Base-by-base conservation (phyloP, 768 basidiomycete genomes). In the Mycena crocata region DNA sequence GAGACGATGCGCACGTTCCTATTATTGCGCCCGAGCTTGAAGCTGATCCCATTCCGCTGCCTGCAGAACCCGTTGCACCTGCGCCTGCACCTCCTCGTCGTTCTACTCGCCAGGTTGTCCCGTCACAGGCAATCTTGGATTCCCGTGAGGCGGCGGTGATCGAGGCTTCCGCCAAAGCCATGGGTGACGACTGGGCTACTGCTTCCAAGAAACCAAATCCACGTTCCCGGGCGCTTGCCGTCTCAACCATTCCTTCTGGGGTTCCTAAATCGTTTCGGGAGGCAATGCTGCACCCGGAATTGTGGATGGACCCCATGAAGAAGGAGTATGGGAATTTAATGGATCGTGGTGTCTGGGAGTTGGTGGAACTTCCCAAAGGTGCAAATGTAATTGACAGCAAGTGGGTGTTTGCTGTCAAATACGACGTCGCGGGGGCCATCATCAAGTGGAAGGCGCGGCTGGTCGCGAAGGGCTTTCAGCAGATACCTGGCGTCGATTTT, bases 361-460 rank as follows among this genome's bases (percentile, higher is more conserved):
- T 77, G 0, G 65, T 71, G 0, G 63, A 74, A 1, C 12, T 30
- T 2, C 76, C 75, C 0, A 13, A 58, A 8, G 57, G 65, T 9
- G n/a, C 9, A n/a, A n/a, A n/a, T n/a, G n/a, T n/a, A n/a, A n/a
- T n/a, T n/a, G n/a, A n/a, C n/a, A n/a, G n/a, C n/a, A 75, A 72
- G 58, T 77, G 76, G 77, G 77, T 78, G 3, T 76, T 67, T 58
- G 70, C 68, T 19, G 67, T 76, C 52, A 84, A 84, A 68, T 66
- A 69, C 54, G 74, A 82, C 61, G 62, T 67, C 13, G 52, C 74
- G 24, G 82, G 79, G 26, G 65, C 60, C 0, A 73, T 83, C 42
- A 51, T 55, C 9, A 61, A 72, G 9, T 74, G 75, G 67, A 81
- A 82, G 61, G 71, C 48, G 6, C 48, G 48, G 9, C 51, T 54